A percentile compares a stretch with the other conserved stretches of the same genome.
phyloP scores from a whole-genome alignment of 257 asterid genomes.

The Solanum infundibuliforme region DNA sequence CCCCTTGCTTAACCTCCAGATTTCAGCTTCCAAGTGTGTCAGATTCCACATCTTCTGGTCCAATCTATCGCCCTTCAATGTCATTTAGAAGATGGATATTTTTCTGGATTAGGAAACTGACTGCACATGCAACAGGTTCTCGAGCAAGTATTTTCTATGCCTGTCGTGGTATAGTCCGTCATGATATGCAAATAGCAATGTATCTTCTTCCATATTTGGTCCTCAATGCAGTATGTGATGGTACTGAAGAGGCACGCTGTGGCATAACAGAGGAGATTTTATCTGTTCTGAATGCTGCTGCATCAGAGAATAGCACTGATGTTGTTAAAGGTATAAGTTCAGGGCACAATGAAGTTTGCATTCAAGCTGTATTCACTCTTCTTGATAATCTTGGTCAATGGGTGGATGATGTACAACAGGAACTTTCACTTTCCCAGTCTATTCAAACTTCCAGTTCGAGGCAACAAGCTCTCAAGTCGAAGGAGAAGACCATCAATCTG shows the following conservation, averaged over 20 bases:
- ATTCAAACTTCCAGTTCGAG: slow-evolving; percentile 39
- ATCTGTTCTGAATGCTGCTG: slow-evolving; percentile 75
- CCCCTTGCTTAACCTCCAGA: slow-evolving; percentile 95
- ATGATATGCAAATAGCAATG: slow-evolving; percentile 91
- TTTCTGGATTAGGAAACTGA: slow-evolving; percentile 74
- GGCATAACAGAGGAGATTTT: slow-evolving; percentile 81
- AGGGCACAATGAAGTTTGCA: slow-evolving; percentile 90
- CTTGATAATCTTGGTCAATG: slow-evolving; percentile 99
- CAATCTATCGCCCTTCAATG: slow-evolving; percentile 81
- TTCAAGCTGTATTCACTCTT: slow-evolving; percentile 89
- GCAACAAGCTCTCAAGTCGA: slow-evolving; percentile 47
- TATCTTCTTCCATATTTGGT: slow-evolving; percentile 94
- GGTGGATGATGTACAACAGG: slow-evolving; percentile 92
- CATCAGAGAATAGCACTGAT: slow-evolving; percentile 49
- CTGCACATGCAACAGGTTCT: slow-evolving; percentile 81
- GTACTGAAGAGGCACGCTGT: slow-evolving; percentile 80
- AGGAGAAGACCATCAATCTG: slow-evolving; percentile 35
- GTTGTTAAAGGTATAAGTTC: slow-evolving; percentile 38
- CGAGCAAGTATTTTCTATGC: slow-evolving; percentile 77
- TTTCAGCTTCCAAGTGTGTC: slow-evolving; percentile 56
- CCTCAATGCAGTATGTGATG: slow-evolving; percentile 81
- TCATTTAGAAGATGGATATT: slow-evolving; percentile 82
- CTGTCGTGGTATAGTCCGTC: slow-evolving; percentile 96
- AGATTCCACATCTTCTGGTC: slow-evolving; percentile 66
- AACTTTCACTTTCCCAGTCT: slow-evolving; percentile 83